A percentile compares a stretch with the other conserved stretches of the same genome.
phyloP scores from a whole-genome alignment of 2,329 filamentous ascomycete genomes.

The Colletotrichum kahawae region DNA sequence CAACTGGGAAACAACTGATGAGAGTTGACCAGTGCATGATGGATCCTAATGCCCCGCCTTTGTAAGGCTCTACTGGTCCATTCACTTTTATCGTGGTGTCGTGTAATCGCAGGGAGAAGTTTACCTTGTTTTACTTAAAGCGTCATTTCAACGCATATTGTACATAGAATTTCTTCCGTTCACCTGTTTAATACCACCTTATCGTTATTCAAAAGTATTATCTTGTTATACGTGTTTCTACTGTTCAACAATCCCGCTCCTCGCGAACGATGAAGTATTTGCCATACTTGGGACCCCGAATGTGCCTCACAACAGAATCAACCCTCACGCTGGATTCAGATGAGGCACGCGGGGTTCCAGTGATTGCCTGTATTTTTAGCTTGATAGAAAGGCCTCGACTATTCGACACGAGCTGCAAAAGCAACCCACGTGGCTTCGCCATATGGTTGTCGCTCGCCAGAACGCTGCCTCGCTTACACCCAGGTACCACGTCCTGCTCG shows the following conservation, averaged over 20 bases:
- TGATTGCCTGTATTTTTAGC: background rate
- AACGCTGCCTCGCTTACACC: no score
- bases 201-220: background rate
- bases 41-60: constrained; percentile 37
- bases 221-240: background rate
- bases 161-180: background rate
- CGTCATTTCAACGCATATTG: background rate
- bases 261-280: background rate
- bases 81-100: background rate
- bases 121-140: background rate
- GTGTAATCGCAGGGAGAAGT: background rate
- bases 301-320: background rate
- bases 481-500: no score
- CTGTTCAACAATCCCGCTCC: background rate
- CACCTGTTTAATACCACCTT: background rate
- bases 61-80: constrained; percentile 16
- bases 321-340: background rate
- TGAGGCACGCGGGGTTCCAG: background rate
- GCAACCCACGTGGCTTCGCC: no score
- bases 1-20: constrained; percentile 63
- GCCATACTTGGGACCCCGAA: background rate
- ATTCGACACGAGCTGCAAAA: no score
- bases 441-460: no score
- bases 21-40: constrained; percentile 40
- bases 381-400: no score